Conservation (phyloP, 805 yeast genomes). For the Ogataea zsoltii region DNA sequence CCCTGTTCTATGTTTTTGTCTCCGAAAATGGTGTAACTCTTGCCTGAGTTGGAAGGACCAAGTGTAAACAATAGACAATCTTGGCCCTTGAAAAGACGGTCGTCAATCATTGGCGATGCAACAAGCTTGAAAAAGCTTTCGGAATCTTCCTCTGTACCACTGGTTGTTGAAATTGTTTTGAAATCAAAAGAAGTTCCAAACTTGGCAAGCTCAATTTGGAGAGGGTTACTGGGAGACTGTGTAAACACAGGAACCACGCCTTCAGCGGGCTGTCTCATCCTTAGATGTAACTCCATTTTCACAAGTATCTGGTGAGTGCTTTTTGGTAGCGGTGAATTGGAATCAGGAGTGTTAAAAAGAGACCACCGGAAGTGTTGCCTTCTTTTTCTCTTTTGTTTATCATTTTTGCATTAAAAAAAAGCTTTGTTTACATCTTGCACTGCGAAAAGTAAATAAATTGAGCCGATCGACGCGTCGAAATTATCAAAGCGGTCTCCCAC, state of each 20-base stretch:
- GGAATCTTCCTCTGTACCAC: conserved; percentile 32
- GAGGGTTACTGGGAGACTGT: conserved; percentile 15
- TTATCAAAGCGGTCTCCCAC: too few species aligned
- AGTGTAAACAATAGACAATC: conserved; percentile 49
- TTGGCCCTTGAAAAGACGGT: conserved; percentile 29
- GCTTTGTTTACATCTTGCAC: too few species aligned
- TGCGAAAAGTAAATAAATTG: too few species aligned
- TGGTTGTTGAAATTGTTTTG: conserved; percentile 30
- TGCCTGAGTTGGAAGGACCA: conserved; percentile 58
- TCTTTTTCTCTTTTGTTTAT: background rate
- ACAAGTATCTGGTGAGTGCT: background rate
- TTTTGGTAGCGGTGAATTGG: background rate
- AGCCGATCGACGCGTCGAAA: conserved; percentile 12
- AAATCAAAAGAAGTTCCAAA: conserved; percentile 30
- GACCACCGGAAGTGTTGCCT: too few species aligned
- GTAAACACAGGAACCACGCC: conserved; percentile 18
- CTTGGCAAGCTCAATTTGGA: conserved; percentile 27
- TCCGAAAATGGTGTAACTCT: conserved; percentile 41
- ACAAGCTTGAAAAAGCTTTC: conserved; percentile 38
- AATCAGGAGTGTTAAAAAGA: too few species aligned
- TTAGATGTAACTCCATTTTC: conserved; percentile 31
- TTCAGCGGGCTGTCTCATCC: conserved; percentile 38
- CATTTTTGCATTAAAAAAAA: background rate
- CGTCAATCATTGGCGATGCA: conserved; percentile 36
- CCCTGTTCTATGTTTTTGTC: conserved; percentile 21